Conservation (phyloP, 352 stramenopile species). For the Phytopythium cucurbitacearum region DNA sequence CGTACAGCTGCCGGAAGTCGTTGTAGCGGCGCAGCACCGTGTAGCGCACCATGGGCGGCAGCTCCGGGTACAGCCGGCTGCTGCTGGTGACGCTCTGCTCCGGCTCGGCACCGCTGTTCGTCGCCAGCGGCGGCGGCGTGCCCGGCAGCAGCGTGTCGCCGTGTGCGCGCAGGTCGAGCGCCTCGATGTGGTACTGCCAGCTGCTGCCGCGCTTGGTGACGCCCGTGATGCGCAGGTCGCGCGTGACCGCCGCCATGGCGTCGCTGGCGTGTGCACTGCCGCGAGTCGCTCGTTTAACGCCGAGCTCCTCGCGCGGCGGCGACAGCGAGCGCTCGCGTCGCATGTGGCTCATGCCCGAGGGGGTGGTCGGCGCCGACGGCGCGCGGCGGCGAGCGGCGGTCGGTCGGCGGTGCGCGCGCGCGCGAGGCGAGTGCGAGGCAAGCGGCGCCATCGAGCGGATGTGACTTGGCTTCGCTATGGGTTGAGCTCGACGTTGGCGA, state of each 20-base stretch:
- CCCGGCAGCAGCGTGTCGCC: conserved; percentile 4
- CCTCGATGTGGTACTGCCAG: conserved; percentile 81
- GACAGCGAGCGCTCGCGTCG: conserved; percentile 6
- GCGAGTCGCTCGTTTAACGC: too few species aligned
- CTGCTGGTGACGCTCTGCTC: conserved; percentile 8
- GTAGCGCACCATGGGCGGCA: conserved; percentile 73
- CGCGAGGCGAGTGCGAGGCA: not conserved
- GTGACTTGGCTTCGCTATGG: too few species aligned
- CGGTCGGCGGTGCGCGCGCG: not conserved
- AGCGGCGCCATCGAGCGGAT: too few species aligned
- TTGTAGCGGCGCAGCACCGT: conserved; percentile 78
- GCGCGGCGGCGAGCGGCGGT: not conserved
- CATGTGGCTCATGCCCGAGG: not conserved
- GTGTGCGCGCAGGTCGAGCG: conserved; percentile 54
- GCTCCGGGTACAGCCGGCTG: conserved; percentile 19
- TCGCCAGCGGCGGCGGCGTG: conserved; percentile 3
- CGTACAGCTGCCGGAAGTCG: conserved; percentile 66
- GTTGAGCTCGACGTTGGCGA: too few species aligned
- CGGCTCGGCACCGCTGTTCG: not conserved
- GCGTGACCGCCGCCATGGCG: conserved; percentile 26
- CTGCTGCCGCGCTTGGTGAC: conserved; percentile 57
- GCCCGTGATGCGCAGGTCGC: conserved; percentile 69
- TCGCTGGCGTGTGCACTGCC: conserved; percentile 13
- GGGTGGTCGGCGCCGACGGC: not conserved
- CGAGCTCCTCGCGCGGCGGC: too few species aligned